A percentile compares a stretch with the other conserved stretches of the same genome.
Evolutionary conservation across 2,329 filamentous ascomycete species (phyloP).

Genomic region (Diplodia sapinea): DNA sequence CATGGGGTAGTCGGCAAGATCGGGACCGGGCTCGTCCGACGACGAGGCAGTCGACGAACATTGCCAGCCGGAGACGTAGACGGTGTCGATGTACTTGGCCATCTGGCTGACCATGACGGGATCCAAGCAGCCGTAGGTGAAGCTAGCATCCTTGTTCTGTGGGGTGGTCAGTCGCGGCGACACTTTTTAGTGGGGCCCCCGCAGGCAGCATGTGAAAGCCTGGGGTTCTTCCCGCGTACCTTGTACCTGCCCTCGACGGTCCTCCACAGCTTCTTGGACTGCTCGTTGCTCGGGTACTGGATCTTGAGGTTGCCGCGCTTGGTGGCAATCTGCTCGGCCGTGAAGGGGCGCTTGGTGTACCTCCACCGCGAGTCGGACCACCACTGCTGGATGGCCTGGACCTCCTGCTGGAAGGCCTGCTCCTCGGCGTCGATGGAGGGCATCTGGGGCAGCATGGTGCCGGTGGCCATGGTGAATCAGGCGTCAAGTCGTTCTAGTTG

Average conservation of each 20-base stretch:
- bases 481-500: not conserved
- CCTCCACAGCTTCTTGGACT: constrained; percentile 93
- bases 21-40: constrained; percentile 93
- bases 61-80: constrained; percentile 99
- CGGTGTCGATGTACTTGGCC: constrained; percentile 97
- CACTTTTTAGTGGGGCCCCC: constrained; percentile 1
- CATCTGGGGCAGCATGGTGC: constrained; percentile 41
- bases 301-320: constrained; percentile 93
- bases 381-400: constrained; percentile 89
- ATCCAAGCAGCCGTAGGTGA: constrained; percentile 96
- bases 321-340: constrained; percentile 93
- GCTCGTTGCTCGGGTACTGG: constrained; percentile 85
- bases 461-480: constrained; percentile 22
- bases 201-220: constrained; percentile 38
- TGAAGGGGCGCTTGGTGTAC: constrained; percentile 89
- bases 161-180: constrained; percentile 32
- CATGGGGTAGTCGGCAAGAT: constrained; percentile 93
- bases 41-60: constrained; percentile 94
- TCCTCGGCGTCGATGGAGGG: constrained; percentile 68
- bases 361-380: constrained; percentile 93
- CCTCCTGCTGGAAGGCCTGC: constrained; percentile 78
- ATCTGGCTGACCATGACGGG: constrained; percentile 99
- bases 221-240: constrained; percentile 53
- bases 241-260: constrained; percentile 86
- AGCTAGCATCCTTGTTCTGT: constrained; percentile 82